Conservation (phyloP, 2,329 filamentous ascomycete species). For the Colletotrichum eleusines region DNA sequence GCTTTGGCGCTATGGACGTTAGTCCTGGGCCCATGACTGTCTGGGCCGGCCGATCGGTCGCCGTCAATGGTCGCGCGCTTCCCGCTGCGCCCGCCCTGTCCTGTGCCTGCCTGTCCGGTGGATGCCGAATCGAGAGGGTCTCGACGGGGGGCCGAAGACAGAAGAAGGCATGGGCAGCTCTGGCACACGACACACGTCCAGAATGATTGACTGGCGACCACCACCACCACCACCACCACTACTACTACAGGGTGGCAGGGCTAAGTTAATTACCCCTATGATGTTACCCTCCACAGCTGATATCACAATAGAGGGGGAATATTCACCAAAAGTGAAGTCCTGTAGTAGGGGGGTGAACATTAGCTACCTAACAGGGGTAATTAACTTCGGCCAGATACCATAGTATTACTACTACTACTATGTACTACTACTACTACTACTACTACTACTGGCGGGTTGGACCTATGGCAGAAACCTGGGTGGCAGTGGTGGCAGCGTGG, state of each 20-base stretch:
- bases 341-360: no score
- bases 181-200: slow-evolving; percentile 8
- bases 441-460: background rate
- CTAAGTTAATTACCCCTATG: no score
- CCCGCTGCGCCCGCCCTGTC: slow-evolving; percentile 19
- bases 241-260: no score
- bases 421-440: background rate
- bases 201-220: slow-evolving; percentile 3
- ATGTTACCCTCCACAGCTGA: no score
- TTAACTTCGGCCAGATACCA: no score
- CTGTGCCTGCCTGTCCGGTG: slow-evolving; percentile 10
- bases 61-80: slow-evolving; percentile 29
- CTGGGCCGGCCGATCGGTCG: slow-evolving; percentile 27
- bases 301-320: no score
- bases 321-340: no score
- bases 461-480: slow-evolving; percentile 9
- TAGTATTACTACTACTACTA: no score
- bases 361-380: no score
- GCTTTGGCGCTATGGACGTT: slow-evolving; percentile 7
- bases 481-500: slow-evolving; percentile 17
- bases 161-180: background rate
- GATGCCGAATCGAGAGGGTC: background rate
- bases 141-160: background rate
- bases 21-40: slow-evolving; percentile 9
- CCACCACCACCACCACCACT: background rate